Conservation (phyloP, 257 asterid species). For the Forsythia suspensa region DNA sequence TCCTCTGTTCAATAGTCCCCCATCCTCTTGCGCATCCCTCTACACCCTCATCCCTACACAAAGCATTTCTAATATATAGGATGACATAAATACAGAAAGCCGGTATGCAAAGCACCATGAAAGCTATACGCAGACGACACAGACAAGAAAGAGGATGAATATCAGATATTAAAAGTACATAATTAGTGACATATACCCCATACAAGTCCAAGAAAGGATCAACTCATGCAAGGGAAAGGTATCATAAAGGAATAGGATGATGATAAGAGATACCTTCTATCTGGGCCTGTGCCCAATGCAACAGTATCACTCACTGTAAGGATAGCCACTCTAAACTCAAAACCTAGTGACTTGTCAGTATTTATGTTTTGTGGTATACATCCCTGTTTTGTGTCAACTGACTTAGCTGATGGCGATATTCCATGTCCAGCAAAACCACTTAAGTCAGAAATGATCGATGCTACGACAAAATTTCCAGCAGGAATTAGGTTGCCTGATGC, state of each 20-base stretch:
- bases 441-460: constrained; percentile 68
- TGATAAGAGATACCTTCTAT: constrained; percentile 63
- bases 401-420: constrained; percentile 33
- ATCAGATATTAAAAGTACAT: neutral
- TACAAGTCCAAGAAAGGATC: constrained; percentile 2
- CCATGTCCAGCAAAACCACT: constrained; percentile 41
- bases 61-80: neutral
- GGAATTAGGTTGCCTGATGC: constrained; percentile 61
- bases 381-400: constrained; percentile 23
- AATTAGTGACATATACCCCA: neutral
- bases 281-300: constrained; percentile 77
- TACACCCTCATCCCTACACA: neutral
- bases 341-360: constrained; percentile 33
- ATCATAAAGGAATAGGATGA: neutral
- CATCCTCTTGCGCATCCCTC: neutral
- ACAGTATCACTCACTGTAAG: constrained; percentile 93
- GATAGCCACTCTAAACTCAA: constrained; percentile 69
- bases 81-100: neutral
- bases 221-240: constrained; percentile 3
- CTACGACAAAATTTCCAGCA: constrained; percentile 64
- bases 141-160: neutral
- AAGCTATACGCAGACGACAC: neutral
- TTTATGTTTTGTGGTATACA: constrained; percentile 26
- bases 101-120: neutral
- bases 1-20: neutral